Evolutionary conservation across 2,329 filamentous ascomycete genomes (phyloP).

Genomic region (Pseudocercospora fijiensis): DNA sequence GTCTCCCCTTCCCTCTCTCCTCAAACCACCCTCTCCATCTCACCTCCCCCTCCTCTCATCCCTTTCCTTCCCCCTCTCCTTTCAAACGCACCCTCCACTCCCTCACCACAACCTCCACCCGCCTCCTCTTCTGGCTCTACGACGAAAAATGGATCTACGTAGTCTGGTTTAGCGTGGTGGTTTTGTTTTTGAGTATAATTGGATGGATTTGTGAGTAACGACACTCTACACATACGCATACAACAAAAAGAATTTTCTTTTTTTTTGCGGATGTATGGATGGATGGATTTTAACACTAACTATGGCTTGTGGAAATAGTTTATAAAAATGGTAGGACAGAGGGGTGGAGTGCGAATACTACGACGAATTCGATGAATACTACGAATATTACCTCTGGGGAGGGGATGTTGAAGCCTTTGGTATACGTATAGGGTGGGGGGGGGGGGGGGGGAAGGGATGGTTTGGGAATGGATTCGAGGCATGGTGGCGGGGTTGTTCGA

Average conservation of each 20-base stretch:
- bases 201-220: slow-evolving; percentile 12
- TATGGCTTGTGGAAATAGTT: neutral
- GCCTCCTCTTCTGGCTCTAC: slow-evolving; percentile 10
- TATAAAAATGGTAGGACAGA: slow-evolving; percentile 4
- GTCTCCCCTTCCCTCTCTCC: neutral
- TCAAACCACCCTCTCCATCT: slow-evolving; percentile 1
- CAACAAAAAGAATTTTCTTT: too few species aligned
- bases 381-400: too few species aligned
- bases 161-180: slow-evolving; percentile 8
- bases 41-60: neutral
- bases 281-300: too few species aligned
- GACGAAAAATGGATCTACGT: slow-evolving; percentile 12
- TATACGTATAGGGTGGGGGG: neutral
- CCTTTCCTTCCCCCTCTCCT: neutral
- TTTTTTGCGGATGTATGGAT: too few species aligned
- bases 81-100: neutral
- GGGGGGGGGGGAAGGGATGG: neutral
- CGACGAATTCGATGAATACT: too few species aligned
- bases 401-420: neutral
- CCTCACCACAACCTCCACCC: neutral
- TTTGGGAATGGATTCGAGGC: too few species aligned
- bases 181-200: slow-evolving; percentile 12
- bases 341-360: slow-evolving; percentile 4
- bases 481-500: too few species aligned
- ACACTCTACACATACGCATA: too few species aligned